A percentile compares a stretch with the other conserved stretches of the same genome.
Conservation (phyloP, 179 eudicot genomes). For the Spergularia azorica region DNA sequence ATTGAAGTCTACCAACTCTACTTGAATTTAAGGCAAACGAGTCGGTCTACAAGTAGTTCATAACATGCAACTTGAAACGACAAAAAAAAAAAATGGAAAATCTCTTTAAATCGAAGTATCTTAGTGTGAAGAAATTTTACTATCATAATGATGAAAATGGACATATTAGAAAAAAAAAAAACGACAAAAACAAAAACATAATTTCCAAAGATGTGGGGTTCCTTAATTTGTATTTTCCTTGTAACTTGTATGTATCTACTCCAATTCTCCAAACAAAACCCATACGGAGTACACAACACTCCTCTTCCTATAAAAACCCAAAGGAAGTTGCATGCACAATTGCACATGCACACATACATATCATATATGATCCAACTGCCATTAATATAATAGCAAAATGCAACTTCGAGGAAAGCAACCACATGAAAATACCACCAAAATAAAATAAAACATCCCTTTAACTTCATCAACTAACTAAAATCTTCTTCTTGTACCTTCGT, state of each 20-base stretch:
- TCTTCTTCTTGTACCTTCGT: conserved; percentile 13
- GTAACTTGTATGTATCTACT: neutral
- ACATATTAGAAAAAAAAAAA: too few species aligned
- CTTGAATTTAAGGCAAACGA: too few species aligned
- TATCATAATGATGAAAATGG: too few species aligned
- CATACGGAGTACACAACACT: neutral
- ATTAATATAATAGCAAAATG: conserved; percentile 16
- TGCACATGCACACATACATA: too few species aligned
- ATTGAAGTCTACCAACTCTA: too few species aligned
- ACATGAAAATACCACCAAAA: conserved; percentile 22
- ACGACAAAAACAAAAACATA: too few species aligned
- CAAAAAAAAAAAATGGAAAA: too few species aligned
- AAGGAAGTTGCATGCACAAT: conserved; percentile 7
- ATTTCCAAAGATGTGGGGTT: conserved; percentile 17
- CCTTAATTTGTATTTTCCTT: conserved; percentile 28
- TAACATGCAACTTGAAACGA: too few species aligned
- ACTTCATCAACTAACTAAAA: neutral
- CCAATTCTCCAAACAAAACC: conserved; percentile 14
- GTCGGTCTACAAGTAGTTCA: too few species aligned
- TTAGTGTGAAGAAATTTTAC: too few species aligned
- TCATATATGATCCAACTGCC: neutral
- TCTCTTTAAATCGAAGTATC: too few species aligned
- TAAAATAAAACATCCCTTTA: conserved; percentile 18
- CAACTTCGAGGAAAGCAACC: conserved; percentile 40
- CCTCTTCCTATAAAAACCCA: too few species aligned